Evolutionary conservation across 139 green algal species (phyloP).

Genomic region (Chlorella sp.): DNA sequence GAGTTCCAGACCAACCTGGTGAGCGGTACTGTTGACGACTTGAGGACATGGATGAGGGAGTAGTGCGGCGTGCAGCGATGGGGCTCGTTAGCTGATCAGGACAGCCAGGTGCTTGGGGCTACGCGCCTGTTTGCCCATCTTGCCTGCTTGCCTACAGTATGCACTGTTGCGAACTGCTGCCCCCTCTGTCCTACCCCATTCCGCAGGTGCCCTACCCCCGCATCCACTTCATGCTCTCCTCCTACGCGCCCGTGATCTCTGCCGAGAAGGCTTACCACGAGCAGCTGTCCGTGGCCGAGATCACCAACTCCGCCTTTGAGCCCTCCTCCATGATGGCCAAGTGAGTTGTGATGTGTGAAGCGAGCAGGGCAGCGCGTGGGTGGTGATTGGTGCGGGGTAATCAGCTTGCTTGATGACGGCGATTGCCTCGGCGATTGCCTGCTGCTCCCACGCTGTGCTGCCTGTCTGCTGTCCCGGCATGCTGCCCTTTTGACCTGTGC

Average conservation of each 20-base stretch:
- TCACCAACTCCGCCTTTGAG: constrained; percentile 98
- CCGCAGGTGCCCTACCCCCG: constrained; percentile 94
- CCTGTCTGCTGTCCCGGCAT: too few species aligned
- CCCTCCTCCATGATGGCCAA: constrained; percentile 98
- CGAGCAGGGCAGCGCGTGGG: too few species aligned
- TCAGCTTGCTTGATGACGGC: too few species aligned
- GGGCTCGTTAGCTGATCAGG: too few species aligned
- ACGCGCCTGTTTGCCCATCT: not conserved
- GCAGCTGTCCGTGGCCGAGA: constrained; percentile 98
- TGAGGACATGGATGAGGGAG: not conserved
- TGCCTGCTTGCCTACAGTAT: not conserved
- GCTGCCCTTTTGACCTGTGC: not conserved
- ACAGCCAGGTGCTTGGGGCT: too few species aligned
- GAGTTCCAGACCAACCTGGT: constrained; percentile 99
- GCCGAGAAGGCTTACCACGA: constrained; percentile 99
- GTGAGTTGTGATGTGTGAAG: too few species aligned
- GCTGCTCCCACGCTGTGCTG: too few species aligned
- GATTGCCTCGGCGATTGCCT: too few species aligned
- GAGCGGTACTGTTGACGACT: not conserved
- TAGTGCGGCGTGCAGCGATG: not conserved
- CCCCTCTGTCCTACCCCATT: not conserved
- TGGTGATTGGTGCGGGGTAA: too few species aligned
- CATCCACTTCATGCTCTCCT: constrained; percentile 99
- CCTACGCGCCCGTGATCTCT: constrained; percentile 97
- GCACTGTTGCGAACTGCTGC: too few species aligned